Evolutionary conservation across 1,139 yeast species (phyloP).

Genomic region (Scheffersomyces stambukii): DNA sequence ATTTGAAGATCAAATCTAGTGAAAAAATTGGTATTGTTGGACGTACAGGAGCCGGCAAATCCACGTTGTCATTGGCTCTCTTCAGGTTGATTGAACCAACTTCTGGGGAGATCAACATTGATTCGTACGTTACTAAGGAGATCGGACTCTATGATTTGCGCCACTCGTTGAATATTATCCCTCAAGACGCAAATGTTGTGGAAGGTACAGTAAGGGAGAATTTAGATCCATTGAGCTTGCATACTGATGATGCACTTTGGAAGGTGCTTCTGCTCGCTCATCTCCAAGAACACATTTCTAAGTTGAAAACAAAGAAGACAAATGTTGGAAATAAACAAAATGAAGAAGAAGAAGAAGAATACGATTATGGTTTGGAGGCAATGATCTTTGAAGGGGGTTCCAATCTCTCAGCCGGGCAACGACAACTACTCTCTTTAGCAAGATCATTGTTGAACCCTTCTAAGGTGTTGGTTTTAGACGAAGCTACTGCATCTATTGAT

Average conservation of each 20-base stretch:
- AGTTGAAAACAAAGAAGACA: slow-evolving; percentile 26
- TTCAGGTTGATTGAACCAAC: slow-evolving; percentile 37
- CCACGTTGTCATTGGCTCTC: slow-evolving; percentile 33
- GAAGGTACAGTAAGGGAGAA: slow-evolving; percentile 34
- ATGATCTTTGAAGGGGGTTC: slow-evolving; percentile 29
- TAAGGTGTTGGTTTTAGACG: slow-evolving; percentile 31
- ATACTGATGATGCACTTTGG: slow-evolving; percentile 30
- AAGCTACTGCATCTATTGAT: slow-evolving; percentile 38
- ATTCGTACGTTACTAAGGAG: slow-evolving; percentile 24
- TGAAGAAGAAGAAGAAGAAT: slow-evolving; percentile 16
- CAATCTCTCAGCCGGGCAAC: slow-evolving; percentile 35
- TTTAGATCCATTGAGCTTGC: slow-evolving; percentile 30
- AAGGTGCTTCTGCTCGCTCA: slow-evolving; percentile 32
- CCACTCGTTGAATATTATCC: slow-evolving; percentile 31
- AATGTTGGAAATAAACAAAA: slow-evolving; percentile 14
- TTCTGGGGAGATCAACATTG: slow-evolving; percentile 29
- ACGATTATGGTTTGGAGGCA: slow-evolving; percentile 17
- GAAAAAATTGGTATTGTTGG: slow-evolving; percentile 41
- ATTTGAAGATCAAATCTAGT: slow-evolving; percentile 22
- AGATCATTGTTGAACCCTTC: slow-evolving; percentile 30
- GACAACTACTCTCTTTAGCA: slow-evolving; percentile 34
- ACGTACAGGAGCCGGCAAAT: slow-evolving; percentile 41
- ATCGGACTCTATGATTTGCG: slow-evolving; percentile 34
- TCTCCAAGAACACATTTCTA: slow-evolving; percentile 26
- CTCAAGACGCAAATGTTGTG: slow-evolving; percentile 35